A percentile compares a stretch with the other conserved stretches of the same genome.
Evolutionary conservation across 2,329 filamentous ascomycete genomes (phyloP).

Genomic region (Pseudopithomyces maydicus): DNA sequence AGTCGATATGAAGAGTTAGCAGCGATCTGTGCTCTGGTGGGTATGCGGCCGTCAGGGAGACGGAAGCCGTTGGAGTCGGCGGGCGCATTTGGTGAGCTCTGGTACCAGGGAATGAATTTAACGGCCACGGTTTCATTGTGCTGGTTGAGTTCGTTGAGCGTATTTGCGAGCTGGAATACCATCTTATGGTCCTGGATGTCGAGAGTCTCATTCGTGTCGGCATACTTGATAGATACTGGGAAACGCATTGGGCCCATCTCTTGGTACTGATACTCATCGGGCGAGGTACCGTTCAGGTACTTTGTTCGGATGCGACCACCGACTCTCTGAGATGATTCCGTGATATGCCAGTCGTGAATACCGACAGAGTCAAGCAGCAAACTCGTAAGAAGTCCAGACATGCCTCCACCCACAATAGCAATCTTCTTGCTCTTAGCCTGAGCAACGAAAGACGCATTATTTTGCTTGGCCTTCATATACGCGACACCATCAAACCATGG

Average conservation of each 20-base stretch:
- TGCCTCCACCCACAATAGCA: slow-evolving; percentile 69
- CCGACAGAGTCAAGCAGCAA: slow-evolving; percentile 57
- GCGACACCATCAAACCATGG: slow-evolving; percentile 71
- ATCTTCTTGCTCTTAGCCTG: slow-evolving; percentile 63
- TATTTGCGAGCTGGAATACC: slow-evolving; percentile 66
- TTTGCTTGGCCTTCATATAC: slow-evolving; percentile 61
- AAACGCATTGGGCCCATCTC: slow-evolving; percentile 72
- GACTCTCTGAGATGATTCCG: slow-evolving; percentile 64
- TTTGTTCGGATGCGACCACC: slow-evolving; percentile 69
- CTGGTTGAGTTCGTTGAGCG: slow-evolving; percentile 65
- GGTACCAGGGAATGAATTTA: slow-evolving; percentile 68
- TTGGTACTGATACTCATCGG: slow-evolving; percentile 69
- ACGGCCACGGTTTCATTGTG: slow-evolving; percentile 55
- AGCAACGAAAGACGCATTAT: slow-evolving; percentile 57
- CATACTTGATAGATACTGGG: slow-evolving; percentile 57
- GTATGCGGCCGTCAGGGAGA: slow-evolving; percentile 41
- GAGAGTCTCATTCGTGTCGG: slow-evolving; percentile 60
- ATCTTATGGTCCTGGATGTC: slow-evolving; percentile 68
- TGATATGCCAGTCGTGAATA: slow-evolving; percentile 64
- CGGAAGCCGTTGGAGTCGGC: slow-evolving; percentile 41
- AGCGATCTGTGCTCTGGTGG: slow-evolving; percentile 33
- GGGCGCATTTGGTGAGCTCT: slow-evolving; percentile 61
- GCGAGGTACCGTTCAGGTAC: slow-evolving; percentile 63
- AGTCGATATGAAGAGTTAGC: slow-evolving; percentile 32
- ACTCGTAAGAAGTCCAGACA: slow-evolving; percentile 67